A percentile compares a stretch with the other conserved stretches of the same genome.
These are phyloP conservation scores for Ganoderma boninense DNA, from an alignment of 1,284 basidiomycete genomes.

Conservation along the genomic window DNA sequence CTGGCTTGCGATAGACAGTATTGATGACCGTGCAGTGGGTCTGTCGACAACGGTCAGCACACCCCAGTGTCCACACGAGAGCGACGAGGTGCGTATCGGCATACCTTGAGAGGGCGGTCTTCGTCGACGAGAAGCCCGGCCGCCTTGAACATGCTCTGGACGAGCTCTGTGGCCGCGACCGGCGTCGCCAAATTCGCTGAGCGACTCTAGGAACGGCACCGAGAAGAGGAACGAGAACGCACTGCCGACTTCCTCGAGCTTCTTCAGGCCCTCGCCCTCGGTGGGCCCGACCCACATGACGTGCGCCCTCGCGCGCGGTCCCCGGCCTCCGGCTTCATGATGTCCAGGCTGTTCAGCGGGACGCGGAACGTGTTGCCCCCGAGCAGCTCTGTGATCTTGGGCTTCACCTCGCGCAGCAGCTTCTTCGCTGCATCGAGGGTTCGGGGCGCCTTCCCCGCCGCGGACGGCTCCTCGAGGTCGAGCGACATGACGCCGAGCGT, in stretches of 20 bases:
- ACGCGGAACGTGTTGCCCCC: conserved; percentile 46
- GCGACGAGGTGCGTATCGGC: conserved; percentile 16
- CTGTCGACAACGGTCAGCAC: conserved; percentile 42
- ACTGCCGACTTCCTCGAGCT: conserved; percentile 53
- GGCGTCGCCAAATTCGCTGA: background rate
- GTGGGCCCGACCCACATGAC: conserved; percentile 66
- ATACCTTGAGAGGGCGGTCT: conserved; percentile 66
- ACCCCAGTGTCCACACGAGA: background rate
- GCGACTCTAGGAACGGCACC: background rate
- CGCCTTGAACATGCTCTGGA: conserved; percentile 54
- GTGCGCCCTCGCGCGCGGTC: conserved; percentile 54
- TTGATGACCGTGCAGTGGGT: conserved; percentile 77
- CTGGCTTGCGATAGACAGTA: conserved; percentile 58
- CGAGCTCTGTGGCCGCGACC: conserved; percentile 46
- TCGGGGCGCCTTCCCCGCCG: conserved; percentile 2
- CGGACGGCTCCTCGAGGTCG: conserved; percentile 11
- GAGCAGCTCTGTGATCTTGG: conserved; percentile 48
- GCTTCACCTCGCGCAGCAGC: conserved; percentile 56
- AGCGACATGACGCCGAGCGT: conserved; percentile 78
- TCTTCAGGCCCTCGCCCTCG: conserved; percentile 36
- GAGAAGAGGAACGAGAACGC: conserved; percentile 27
- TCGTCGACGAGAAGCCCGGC: conserved; percentile 55
- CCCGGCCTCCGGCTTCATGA: conserved; percentile 56
- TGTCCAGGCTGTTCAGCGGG: conserved; percentile 56
- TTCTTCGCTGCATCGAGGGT: conserved; percentile 56